Conservation (phyloP, 345 rosid genomes). For the Boechera retrofracta region DNA sequence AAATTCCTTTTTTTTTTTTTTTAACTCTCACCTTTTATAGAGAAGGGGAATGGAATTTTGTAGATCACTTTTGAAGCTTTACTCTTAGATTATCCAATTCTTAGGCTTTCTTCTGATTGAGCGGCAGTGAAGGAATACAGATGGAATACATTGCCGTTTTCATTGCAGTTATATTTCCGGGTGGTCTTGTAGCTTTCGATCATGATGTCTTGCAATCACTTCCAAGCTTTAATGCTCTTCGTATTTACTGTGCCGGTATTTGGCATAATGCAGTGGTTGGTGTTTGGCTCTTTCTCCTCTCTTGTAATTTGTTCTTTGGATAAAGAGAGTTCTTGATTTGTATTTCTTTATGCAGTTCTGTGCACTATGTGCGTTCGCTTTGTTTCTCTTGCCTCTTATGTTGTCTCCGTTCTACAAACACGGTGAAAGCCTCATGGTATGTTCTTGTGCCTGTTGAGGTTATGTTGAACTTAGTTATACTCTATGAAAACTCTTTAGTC, state of each 20-base stretch:
- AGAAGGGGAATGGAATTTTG: neutral
- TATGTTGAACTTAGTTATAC: neutral
- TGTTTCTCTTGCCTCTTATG: conserved; percentile 65
- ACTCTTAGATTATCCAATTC: conserved; percentile 32
- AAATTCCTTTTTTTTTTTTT: neutral
- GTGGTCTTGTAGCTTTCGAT: conserved; percentile 89
- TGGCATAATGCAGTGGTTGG: conserved; percentile 95
- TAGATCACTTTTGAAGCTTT: conserved; percentile 9
- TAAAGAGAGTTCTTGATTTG: conserved; percentile 8
- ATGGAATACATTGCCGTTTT: conserved; percentile 83
- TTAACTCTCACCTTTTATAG: conserved; percentile 13
- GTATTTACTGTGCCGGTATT: conserved; percentile 86
- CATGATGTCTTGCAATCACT: conserved; percentile 62
- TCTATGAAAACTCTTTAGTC: neutral
- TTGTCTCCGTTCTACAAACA: conserved; percentile 67
- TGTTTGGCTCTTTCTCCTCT: conserved; percentile 3
- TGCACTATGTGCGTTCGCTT: conserved; percentile 62
- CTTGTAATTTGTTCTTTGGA: neutral
- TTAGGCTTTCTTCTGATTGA: conserved; percentile 52
- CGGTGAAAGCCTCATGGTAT: conserved; percentile 63
- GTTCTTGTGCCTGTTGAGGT: neutral
- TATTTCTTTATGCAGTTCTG: conserved; percentile 52
- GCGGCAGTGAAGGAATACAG: conserved; percentile 86
- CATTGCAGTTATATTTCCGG: conserved; percentile 84
- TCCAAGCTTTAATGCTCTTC: conserved; percentile 62